A percentile compares a stretch with the other conserved stretches of the same genome.
Evolutionary conservation across 108 stramenopile species (phyloP).

Genomic region (Pelagomonas calceolata): DNA sequence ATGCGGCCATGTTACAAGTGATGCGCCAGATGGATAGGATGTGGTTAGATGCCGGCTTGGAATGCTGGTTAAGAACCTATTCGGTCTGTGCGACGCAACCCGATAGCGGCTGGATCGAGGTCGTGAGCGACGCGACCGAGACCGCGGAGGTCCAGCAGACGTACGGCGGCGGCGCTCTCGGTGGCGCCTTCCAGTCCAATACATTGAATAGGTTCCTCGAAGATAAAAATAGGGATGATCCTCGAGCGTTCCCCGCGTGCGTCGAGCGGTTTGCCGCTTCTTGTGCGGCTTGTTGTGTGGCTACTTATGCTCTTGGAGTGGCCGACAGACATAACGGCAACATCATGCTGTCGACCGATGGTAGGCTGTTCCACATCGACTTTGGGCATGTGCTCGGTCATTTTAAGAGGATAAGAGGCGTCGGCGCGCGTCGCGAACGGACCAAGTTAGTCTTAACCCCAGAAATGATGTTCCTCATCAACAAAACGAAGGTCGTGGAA

Average conservation of each 20-base stretch:
- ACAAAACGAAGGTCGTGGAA: too few relatives aligned
- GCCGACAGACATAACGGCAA: slow-evolving; percentile 31
- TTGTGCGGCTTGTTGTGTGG: slow-evolving; percentile 20
- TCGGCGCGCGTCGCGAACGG: slow-evolving; percentile 4
- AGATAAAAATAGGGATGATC: not conserved
- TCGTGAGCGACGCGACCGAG: not conserved
- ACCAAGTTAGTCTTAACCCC: slow-evolving; percentile 13
- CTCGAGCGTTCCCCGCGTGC: not conserved
- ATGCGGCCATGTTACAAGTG: slow-evolving; percentile 18
- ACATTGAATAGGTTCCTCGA: not conserved
- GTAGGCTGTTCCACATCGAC: slow-evolving; percentile 28
- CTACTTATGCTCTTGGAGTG: slow-evolving; percentile 22
- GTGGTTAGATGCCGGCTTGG: slow-evolving; percentile 17
- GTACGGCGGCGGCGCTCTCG: not conserved
- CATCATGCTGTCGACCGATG: slow-evolving; percentile 16
- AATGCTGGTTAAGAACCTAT: slow-evolving; percentile 8
- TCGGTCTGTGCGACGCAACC: slow-evolving; percentile 9
- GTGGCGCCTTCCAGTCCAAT: not conserved
- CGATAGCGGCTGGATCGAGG: slow-evolving; percentile 4
- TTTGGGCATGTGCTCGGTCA: slow-evolving; percentile 23
- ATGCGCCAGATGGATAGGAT: slow-evolving; percentile 18
- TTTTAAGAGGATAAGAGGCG: slow-evolving; percentile 6
- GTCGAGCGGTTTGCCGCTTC: slow-evolving; percentile 8
- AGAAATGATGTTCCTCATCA: slow-evolving; percentile 10
- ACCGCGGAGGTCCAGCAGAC: not conserved